A percentile compares a stretch with the other conserved stretches of the same genome.
Conservation (phyloP, 2,329 filamentous ascomycete species). For the Sarocladium brachiariae region DNA sequence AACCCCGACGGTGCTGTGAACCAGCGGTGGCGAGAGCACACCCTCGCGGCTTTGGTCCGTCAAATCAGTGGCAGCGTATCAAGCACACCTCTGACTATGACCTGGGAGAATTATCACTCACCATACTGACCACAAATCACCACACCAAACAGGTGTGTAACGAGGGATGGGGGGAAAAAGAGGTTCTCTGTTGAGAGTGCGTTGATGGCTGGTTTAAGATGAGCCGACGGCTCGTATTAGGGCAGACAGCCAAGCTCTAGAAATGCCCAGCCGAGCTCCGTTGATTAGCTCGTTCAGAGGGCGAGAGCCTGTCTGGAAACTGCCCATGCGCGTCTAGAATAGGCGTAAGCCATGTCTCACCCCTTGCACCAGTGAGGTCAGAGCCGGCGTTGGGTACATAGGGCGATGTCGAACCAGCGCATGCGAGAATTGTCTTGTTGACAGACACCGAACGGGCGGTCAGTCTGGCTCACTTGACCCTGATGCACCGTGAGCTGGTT, state of each 20-base stretch:
- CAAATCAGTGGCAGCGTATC: background rate
- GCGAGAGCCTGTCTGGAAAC: background rate
- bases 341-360: conserved; percentile 6
- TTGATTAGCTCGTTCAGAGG: conserved; percentile 2
- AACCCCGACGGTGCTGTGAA: background rate
- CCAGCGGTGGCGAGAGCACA: background rate
- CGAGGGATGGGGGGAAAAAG: background rate
- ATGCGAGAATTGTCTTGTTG: background rate
- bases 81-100: conserved; percentile 5
- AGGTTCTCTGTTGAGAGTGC: background rate
- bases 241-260: conserved; percentile 2
- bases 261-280: conserved; percentile 5
- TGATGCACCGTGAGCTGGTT: conserved; percentile 1
- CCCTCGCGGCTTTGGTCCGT: background rate
- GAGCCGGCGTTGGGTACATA: background rate
- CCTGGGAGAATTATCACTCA: background rate
- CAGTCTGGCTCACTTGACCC: background rate
- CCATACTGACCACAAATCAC: background rate
- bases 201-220: conserved; percentile 2
- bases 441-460: background rate
- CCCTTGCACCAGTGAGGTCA: background rate
- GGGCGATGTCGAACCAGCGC: background rate
- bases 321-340: conserved; percentile 4
- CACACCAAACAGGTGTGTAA: background rate
- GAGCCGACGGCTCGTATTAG: background rate